Evolutionary conservation across 306 rosid genomes (phyloP).

Genomic region (Purshia tridentata): DNA sequence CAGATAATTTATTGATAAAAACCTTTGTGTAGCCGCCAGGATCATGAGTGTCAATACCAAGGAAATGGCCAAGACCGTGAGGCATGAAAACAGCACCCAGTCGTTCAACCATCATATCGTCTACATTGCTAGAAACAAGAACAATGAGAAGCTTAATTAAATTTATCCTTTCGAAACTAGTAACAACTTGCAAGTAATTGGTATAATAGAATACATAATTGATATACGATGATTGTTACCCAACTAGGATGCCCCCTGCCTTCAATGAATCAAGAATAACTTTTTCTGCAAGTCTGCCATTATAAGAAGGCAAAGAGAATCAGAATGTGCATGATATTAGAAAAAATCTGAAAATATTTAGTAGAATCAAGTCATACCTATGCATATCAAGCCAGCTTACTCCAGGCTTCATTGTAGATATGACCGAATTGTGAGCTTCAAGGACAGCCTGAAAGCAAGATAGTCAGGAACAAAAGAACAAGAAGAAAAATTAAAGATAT

Average conservation of each 20-base stretch:
- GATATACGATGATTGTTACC: slow-evolving; percentile 45
- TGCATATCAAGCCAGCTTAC: slow-evolving; percentile 83
- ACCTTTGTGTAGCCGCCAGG: slow-evolving; percentile 96
- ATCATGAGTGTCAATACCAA: slow-evolving; percentile 92
- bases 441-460: slow-evolving; percentile 77
- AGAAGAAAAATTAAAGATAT: neutral
- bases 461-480: slow-evolving; percentile 9
- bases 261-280: slow-evolving; percentile 64
- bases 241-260: slow-evolving; percentile 50
- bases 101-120: slow-evolving; percentile 64
- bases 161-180: neutral
- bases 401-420: slow-evolving; percentile 78
- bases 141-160: slow-evolving; percentile 5
- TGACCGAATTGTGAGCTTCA: slow-evolving; percentile 81
- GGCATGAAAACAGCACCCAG: slow-evolving; percentile 91
- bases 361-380: slow-evolving; percentile 45
- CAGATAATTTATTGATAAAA: slow-evolving; percentile 16
- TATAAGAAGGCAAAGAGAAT: slow-evolving; percentile 29
- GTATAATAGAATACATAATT: neutral
- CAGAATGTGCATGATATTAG: slow-evolving; percentile 9
- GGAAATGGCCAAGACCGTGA: slow-evolving; percentile 93
- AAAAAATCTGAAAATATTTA: neutral
- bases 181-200: slow-evolving; percentile 18
- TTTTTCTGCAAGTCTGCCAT: slow-evolving; percentile 78
- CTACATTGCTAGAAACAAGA: slow-evolving; percentile 56